A percentile compares a stretch with the other conserved stretches of the same genome.
These are phyloP conservation scores for Mrakia blollopis DNA, from an alignment of 768 basidiomycete genomes.

Conservation along the genomic window DNA sequence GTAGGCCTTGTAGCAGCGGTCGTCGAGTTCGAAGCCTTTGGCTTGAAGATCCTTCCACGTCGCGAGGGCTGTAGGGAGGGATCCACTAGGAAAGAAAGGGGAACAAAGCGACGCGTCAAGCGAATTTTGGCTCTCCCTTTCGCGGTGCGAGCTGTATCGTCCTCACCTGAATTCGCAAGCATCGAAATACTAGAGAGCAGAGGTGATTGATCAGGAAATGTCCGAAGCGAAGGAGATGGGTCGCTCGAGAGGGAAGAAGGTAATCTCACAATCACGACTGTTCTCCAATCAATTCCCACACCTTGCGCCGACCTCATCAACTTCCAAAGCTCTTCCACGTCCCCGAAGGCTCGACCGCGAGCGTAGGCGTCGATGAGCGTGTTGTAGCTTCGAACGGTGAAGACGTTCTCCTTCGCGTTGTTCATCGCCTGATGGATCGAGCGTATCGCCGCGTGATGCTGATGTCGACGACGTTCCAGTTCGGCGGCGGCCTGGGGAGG, in stretches of 20 bases:
- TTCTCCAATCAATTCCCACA: neutral
- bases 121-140: neutral
- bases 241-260: neutral
- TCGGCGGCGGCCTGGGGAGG: neutral
- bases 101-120: neutral
- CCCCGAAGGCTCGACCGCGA: neutral
- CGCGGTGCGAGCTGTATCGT: neutral
- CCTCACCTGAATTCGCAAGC: constrained; percentile 4
- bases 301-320: neutral
- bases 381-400: neutral
- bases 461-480: neutral
- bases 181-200: neutral
- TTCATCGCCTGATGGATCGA: constrained; percentile 6
- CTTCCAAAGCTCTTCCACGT: neutral
- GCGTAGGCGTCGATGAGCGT: neutral
- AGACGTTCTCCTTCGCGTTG: neutral
- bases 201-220: neutral
- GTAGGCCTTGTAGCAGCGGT: neutral
- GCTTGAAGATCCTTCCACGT: neutral
- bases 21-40: neutral
- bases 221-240: too few species aligned
- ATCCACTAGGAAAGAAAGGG: neutral
- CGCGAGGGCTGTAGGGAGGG: neutral
- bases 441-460: neutral
- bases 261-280: neutral